A percentile compares a stretch with the other conserved stretches of the same genome.
These are phyloP conservation scores for Calonectria pteridis DNA, from an alignment of 2,329 filamentous ascomycete genomes.

Conservation along the genomic window DNA sequence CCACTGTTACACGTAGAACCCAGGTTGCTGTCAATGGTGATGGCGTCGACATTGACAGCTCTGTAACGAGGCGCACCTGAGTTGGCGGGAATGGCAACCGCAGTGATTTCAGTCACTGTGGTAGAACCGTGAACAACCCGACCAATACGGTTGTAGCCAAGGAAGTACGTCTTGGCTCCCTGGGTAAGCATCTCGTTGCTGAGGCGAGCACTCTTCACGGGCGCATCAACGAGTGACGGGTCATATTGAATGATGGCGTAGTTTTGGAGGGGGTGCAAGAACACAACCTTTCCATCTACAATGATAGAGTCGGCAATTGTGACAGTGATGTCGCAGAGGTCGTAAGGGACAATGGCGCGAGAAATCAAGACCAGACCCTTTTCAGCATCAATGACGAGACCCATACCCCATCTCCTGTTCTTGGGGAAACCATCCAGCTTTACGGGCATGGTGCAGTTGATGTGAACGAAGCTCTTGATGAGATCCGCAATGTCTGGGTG, in stretches of 20 bases:
- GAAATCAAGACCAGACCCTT: constrained; percentile 96
- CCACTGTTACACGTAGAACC: constrained; percentile 94
- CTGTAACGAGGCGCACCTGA: constrained; percentile 91
- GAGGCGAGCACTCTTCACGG: constrained; percentile 89
- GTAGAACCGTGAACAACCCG: constrained; percentile 95
- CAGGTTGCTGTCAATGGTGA: constrained; percentile 94
- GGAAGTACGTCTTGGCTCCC: constrained; percentile 93
- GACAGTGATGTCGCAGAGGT: constrained; percentile 95
- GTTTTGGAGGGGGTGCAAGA: constrained; percentile 96
- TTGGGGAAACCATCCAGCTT: constrained; percentile 99
- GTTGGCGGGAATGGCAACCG: constrained; percentile 95
- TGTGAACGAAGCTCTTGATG: constrained; percentile 93
- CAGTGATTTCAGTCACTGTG: constrained; percentile 95
- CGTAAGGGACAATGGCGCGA: constrained; percentile 92
- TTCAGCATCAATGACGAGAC: constrained; percentile 95
- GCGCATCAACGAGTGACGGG: constrained; percentile 90
- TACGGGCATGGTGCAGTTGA: constrained; percentile 92
- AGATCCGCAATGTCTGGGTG: constrained; percentile 93
- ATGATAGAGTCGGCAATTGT: constrained; percentile 98
- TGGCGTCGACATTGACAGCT: constrained; percentile 95
- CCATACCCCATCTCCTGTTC: constrained; percentile 94
- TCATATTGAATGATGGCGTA: constrained; percentile 97
- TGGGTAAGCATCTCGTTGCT: constrained; percentile 88
- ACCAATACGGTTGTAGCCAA: constrained; percentile 97
- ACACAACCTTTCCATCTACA: constrained; percentile 92